A percentile compares a stretch with the other conserved stretches of the same genome.
phyloP scores from a whole-genome alignment of 352 stramenopile species.

The Phytopythium kandeliae region DNA sequence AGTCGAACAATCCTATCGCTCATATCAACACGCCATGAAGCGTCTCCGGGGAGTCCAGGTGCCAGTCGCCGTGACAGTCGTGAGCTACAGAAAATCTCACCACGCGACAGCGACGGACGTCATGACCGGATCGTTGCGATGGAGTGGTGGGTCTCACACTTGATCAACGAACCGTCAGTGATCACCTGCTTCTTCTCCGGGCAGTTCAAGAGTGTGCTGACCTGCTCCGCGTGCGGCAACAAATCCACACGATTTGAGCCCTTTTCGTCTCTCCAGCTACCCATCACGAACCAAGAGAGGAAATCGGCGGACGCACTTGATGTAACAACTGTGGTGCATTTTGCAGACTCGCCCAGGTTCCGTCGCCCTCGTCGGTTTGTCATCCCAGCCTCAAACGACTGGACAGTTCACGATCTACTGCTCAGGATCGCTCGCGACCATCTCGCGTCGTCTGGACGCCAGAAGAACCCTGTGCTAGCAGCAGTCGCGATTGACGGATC shows the following conservation, averaged over 20 bases:
- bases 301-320: slow-evolving; percentile 8
- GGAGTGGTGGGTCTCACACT: slow-evolving; percentile 97
- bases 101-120: slow-evolving; percentile 91
- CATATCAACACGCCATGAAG: slow-evolving; percentile 10
- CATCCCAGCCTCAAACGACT: slow-evolving; percentile 13
- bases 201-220: slow-evolving; percentile 94
- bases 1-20: slow-evolving; percentile 19
- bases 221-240: slow-evolving; percentile 87
- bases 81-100: slow-evolving; percentile 9
- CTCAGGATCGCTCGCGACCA: slow-evolving; percentile 21
- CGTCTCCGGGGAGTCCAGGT: not conserved
- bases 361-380: slow-evolving; percentile 12
- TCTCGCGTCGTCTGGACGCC: slow-evolving; percentile 4
- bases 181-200: slow-evolving; percentile 95
- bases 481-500: slow-evolving; percentile 18
- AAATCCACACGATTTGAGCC: slow-evolving; percentile 79
- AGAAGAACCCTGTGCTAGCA: slow-evolving; percentile 5
- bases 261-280: slow-evolving; percentile 78
- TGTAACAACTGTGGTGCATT: slow-evolving; percentile 34
- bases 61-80: not conserved
- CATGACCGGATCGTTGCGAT: slow-evolving; percentile 91
- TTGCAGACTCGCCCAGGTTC: slow-evolving; percentile 14
- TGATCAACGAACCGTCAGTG: slow-evolving; percentile 92
- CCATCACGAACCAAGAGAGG: slow-evolving; percentile 15
- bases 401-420: slow-evolving; percentile 39